These are phyloP conservation scores for Pseudonitzschia delicatissima DNA, from an alignment of 108 stramenopile genomes.

Conservation along the genomic window DNA sequence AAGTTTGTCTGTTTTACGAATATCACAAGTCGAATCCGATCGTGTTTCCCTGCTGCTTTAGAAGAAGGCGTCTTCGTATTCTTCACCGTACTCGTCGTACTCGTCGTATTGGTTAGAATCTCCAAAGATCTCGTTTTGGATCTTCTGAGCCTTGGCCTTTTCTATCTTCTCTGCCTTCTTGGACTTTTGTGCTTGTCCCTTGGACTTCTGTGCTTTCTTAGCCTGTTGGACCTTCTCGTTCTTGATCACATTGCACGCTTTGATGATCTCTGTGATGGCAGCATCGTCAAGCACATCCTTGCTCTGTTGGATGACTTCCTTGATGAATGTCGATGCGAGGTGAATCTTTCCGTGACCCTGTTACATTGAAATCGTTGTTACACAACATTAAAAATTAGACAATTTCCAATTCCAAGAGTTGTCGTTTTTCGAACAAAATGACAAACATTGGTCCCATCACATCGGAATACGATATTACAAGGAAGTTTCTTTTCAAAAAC, in stretches of 20 bases:
- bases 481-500: not conserved
- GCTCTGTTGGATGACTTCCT: constrained; percentile 73
- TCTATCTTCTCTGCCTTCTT: constrained; percentile 84
- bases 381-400: too few species aligned
- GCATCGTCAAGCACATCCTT: constrained; percentile 85
- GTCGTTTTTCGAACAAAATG: too few species aligned
- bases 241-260: constrained; percentile 86
- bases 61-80: constrained; percentile 88
- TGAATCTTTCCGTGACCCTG: constrained; percentile 82
- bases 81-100: constrained; percentile 81
- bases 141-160: constrained; percentile 73
- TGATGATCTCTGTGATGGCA: constrained; percentile 87
- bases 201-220: constrained; percentile 84
- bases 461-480: not conserved
- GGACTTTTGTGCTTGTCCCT: constrained; percentile 87
- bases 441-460: not conserved
- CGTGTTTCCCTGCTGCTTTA: constrained; percentile 28
- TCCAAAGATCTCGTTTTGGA: constrained; percentile 79
- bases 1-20: not conserved
- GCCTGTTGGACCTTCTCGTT: constrained; percentile 86
- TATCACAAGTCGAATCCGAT: too few species aligned
- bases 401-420: too few species aligned
- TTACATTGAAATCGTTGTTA: not conserved
- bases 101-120: constrained; percentile 81
- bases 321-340: constrained; percentile 72